A percentile compares a stretch with the other conserved stretches of the same genome.
Conservation (phyloP, 345 rosid genomes). For the Garcia nutans region DNA sequence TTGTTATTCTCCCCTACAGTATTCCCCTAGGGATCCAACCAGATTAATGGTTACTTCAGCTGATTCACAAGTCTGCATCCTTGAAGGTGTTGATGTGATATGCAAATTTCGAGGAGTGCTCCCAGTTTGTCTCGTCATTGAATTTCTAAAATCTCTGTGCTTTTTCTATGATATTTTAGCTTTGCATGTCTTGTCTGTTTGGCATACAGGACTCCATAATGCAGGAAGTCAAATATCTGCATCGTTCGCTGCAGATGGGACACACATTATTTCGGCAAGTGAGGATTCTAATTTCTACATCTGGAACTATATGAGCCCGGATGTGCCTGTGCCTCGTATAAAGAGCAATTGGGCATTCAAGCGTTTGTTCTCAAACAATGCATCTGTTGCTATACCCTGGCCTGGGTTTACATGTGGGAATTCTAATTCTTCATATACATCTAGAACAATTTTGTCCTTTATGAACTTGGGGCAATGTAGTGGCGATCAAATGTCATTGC, state of each 20-base stretch:
- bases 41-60: conserved; percentile 47
- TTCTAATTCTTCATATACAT: neutral
- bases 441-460: conserved; percentile 10
- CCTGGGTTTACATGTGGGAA: conserved; percentile 14
- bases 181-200: neutral
- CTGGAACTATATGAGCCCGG: conserved; percentile 37
- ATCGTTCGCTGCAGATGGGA: conserved; percentile 43
- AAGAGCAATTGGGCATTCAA: conserved; percentile 38
- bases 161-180: neutral
- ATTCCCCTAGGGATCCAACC: conserved; percentile 38
- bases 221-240: conserved; percentile 42
- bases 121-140: neutral
- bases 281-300: conserved; percentile 43
- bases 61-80: conserved; percentile 39
- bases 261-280: conserved; percentile 41
- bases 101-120: conserved; percentile 39
- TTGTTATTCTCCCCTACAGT: conserved; percentile 27
- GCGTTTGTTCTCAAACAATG: conserved; percentile 37
- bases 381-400: conserved; percentile 44
- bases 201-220: conserved; percentile 24
- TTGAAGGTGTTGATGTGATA: conserved; percentile 35
- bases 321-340: conserved; percentile 17
- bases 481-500: conserved; percentile 11
- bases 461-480: conserved; percentile 3
- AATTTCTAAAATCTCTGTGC: neutral